A percentile compares a stretch with the other conserved stretches of the same genome.
phyloP scores from a whole-genome alignment of 169 alveolate genomes.

The Cryptosporidium muris region DNA sequence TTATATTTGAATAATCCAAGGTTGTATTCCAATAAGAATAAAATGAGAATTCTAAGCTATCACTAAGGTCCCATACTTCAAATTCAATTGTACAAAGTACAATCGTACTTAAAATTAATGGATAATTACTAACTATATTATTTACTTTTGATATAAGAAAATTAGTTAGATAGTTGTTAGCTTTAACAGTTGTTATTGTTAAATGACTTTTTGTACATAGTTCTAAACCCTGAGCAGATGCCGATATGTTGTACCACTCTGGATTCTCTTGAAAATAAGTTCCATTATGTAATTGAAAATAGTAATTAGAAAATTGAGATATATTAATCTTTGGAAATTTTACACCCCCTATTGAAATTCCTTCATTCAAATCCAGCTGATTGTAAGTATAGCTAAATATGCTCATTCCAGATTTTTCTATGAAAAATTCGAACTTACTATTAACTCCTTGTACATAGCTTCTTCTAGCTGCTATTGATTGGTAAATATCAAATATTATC shows the following conservation, averaged over 20 bases:
- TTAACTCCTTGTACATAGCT: conserved; percentile 59
- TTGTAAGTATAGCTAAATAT: conserved; percentile 57
- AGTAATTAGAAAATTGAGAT: neutral
- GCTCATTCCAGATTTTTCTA: conserved; percentile 38
- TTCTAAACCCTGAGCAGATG: conserved; percentile 17
- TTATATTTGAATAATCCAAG: conserved; percentile 41
- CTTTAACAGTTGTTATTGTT: conserved; percentile 27
- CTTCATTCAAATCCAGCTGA: conserved; percentile 38
- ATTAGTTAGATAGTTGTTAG: conserved; percentile 38
- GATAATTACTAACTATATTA: conserved; percentile 27
- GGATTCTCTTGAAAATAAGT: conserved; percentile 22
- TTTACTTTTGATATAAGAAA: conserved; percentile 5
- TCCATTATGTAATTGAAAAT: conserved; percentile 34
- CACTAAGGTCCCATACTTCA: conserved; percentile 44
- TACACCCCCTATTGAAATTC: conserved; percentile 32
- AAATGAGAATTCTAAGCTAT: conserved; percentile 36
- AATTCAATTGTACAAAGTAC: conserved; percentile 58
- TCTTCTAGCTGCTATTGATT: conserved; percentile 62
- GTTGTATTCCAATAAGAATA: conserved; percentile 31
- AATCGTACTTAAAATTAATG: conserved; percentile 41
- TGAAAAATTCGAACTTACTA: neutral
- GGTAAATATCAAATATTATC: conserved; percentile 20
- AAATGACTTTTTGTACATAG: conserved; percentile 30
- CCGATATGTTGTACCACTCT: conserved; percentile 1
- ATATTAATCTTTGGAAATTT: conserved; percentile 17